Conservation (phyloP, 108 stramenopile genomes). For the Aurantiochytrium sp. region DNA sequence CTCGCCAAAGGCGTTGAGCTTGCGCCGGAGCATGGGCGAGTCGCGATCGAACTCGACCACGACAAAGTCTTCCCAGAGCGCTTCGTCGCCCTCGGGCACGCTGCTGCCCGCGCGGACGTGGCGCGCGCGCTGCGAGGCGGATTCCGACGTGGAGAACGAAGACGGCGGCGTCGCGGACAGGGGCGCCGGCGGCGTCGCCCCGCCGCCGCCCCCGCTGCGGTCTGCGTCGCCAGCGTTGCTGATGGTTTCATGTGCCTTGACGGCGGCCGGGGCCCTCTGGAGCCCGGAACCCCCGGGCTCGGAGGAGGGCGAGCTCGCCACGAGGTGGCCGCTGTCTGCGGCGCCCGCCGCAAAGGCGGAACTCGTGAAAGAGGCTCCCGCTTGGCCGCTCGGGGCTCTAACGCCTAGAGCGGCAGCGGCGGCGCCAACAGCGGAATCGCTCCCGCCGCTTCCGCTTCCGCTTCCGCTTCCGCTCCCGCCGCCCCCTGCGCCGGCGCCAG, state of each 20-base stretch:
- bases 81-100: neutral
- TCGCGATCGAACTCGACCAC: constrained; percentile 19
- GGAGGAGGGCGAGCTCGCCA: neutral
- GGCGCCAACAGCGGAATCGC: neutral
- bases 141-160: neutral
- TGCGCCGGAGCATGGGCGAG: constrained; percentile 1
- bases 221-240: too few relatives aligned
- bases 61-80: constrained; percentile 3
- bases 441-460: too few relatives aligned
- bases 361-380: neutral
- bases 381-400: neutral
- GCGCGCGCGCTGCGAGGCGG: neutral
- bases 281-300: neutral
- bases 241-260: too few relatives aligned
- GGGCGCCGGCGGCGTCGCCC: too few relatives aligned
- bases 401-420: neutral
- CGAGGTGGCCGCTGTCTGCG: neutral
- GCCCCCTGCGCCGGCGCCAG: neutral
- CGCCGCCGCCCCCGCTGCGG: too few relatives aligned
- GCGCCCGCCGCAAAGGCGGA: too few relatives aligned
- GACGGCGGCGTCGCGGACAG: neutral
- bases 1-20: neutral
- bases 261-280: neutral
- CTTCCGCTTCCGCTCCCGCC: neutral
- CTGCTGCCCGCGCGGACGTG: neutral